These are phyloP conservation scores for Fragaria iinumae DNA, from an alignment of 306 rosid genomes.

Conservation along the genomic window DNA sequence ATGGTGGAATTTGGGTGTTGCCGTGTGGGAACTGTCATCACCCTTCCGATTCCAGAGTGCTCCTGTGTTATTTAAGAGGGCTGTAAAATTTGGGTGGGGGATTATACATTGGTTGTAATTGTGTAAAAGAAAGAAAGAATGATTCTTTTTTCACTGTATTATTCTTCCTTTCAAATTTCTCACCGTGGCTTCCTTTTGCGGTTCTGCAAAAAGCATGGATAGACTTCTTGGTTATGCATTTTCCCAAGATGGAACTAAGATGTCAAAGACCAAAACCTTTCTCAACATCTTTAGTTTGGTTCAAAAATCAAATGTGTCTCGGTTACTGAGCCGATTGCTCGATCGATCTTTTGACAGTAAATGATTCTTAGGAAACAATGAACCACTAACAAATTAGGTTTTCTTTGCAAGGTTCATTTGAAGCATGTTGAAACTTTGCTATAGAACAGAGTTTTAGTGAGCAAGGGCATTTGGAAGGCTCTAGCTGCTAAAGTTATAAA, in stretches of 20 bases:
- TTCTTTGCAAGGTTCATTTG: no score
- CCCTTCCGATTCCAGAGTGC: constrained; percentile 14
- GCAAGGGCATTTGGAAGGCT: not conserved
- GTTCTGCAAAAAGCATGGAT: not conserved
- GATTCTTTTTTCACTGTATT: not conserved
- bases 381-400: not conserved
- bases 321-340: not conserved
- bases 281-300: not conserved
- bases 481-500: not conserved
- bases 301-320: not conserved
- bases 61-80: constrained; percentile 25
- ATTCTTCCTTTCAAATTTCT: not conserved
- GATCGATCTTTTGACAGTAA: not conserved
- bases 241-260: no score
- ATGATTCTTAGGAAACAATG: no score
- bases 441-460: not conserved
- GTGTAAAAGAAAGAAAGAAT: constrained; percentile 29
- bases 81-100: constrained; percentile 27
- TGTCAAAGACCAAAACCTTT: not conserved
- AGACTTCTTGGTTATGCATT: no score
- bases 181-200: not conserved
- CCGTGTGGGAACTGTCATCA: constrained; percentile 1
- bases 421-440: not conserved
- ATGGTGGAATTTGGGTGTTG: constrained; percentile 32
- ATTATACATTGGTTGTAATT: constrained; percentile 22